Evolutionary conservation across 805 yeast species (phyloP), one percentile per base, ranked within the genome.

Genomic region (Grigorovia yakushimaensis): DNA sequence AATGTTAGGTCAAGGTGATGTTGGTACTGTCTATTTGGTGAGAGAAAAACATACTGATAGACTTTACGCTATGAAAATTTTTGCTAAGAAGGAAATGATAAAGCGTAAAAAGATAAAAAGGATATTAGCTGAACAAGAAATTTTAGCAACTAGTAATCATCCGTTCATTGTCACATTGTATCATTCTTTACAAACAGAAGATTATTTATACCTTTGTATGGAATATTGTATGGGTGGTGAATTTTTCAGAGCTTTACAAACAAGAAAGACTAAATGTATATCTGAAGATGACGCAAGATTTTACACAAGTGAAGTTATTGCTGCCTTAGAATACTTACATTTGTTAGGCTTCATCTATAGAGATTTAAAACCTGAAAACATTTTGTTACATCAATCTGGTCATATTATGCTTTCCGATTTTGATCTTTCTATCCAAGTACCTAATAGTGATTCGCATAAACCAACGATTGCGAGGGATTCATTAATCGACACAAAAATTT

Each of bases 141-240:
- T 93, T 53, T 73, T 93, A 49, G 95, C 97, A 3, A 86, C 97
- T 2, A 83, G 91, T 35, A 88, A 89, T 62, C 98, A 94, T 65
- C 99, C 99, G 0, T 93, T 94, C 60, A 94, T 93, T 55, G 98
- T 93, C 27, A 88, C 98, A 0, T 71, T 93, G 22, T 91, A 93
- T 60, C 99, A 93, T 65, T 88, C 96, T 0, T 93, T 93, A 70
- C 98, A 93, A 67, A 84, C 95, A 4, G 93, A 87, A 50, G 97
- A 89, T 57, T 81, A 85, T 60, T 67, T 93, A 10, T 93, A 88
- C 57, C 75, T 93, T 39, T 93, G 99, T 67, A 91, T 94, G 96
- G 99, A 93, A 64, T 93, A 91, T 60, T 93, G 99, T 61, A 88
- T 93, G 88, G 99, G 99, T 27, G 99, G 99, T 42, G 98, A 94